A percentile compares a stretch with the other conserved stretches of the same genome.
These are phyloP conservation scores for Stramenopiles sp. DNA, from an alignment of 352 stramenopile species.

Conservation along the genomic window DNA sequence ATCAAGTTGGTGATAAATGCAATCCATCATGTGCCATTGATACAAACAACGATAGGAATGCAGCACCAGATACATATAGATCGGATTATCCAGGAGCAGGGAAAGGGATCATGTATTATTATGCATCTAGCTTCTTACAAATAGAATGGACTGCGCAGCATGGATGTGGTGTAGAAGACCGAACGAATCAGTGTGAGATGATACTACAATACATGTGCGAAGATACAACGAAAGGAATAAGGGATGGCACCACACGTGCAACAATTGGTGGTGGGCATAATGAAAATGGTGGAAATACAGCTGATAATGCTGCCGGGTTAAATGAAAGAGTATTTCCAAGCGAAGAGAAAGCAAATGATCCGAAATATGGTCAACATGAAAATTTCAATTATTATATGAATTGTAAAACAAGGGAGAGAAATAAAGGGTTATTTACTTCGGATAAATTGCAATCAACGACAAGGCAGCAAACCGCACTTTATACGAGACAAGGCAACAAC, in stretches of 20 bases:
- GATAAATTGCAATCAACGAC: constrained; percentile 26
- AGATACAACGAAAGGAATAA: constrained; percentile 20
- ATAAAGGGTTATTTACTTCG: constrained; percentile 27
- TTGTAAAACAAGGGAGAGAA: constrained; percentile 22
- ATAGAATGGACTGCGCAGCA: constrained; percentile 31
- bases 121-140: constrained; percentile 20
- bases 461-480: constrained; percentile 16
- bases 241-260: constrained; percentile 22
- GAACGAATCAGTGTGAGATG: constrained; percentile 25
- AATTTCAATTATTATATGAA: constrained; percentile 21
- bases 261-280: constrained; percentile 9
- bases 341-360: constrained; percentile 14
- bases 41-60: no score
- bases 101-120: constrained; percentile 28
- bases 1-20: constrained; percentile 19
- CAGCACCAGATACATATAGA: no score
- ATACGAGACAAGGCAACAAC: constrained; percentile 27
- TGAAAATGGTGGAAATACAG: not conserved
- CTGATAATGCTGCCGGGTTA: not conserved
- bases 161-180: constrained; percentile 23
- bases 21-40: no score
- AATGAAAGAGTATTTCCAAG: constrained; percentile 17
- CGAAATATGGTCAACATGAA: constrained; percentile 26
- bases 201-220: constrained; percentile 28
- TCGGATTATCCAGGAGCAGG: constrained; percentile 14